These are phyloP conservation scores for Trichoderma brevicompactum DNA, from an alignment of 2,329 filamentous ascomycete genomes.

Conservation along the genomic window DNA sequence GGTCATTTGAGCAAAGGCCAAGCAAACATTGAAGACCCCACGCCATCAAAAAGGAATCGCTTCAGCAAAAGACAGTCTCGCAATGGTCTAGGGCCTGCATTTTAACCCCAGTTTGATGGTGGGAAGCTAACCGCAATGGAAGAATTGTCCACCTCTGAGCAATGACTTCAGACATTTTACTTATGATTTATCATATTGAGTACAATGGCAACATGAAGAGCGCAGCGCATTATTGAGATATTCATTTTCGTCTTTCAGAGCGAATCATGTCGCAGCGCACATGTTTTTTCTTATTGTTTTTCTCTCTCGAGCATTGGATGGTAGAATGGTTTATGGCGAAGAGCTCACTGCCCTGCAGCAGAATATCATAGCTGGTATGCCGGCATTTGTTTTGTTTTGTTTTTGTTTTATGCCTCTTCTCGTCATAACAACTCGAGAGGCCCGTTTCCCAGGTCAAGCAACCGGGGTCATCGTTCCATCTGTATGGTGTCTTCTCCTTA, in stretches of 20 bases:
- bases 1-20: constrained; percentile 65
- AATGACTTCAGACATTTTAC: constrained; percentile 23
- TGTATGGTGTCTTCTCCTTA: constrained; percentile 1
- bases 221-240: constrained; percentile 17
- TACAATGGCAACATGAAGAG: constrained; percentile 22
- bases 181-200: constrained; percentile 14
- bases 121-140: not conserved
- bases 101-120: constrained; percentile 11
- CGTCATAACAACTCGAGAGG: constrained; percentile 14
- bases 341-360: constrained; percentile 24
- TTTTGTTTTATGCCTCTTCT: not conserved
- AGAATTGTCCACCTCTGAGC: not conserved
- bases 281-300: constrained; percentile 26
- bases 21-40: constrained; percentile 56
- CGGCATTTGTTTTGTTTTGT: constrained; percentile 13
- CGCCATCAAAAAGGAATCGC: constrained; percentile 59
- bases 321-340: constrained; percentile 24
- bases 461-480: not conserved
- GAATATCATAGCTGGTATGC: constrained; percentile 25
- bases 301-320: constrained; percentile 27
- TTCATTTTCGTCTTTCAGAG: constrained; percentile 23
- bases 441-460: not conserved
- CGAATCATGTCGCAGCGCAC: constrained; percentile 24
- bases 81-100: constrained; percentile 60
- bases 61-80: constrained; percentile 95